phyloP scores from a whole-genome alignment of 1,284 basidiomycete genomes.

The Microbotryomycetes sp. region DNA sequence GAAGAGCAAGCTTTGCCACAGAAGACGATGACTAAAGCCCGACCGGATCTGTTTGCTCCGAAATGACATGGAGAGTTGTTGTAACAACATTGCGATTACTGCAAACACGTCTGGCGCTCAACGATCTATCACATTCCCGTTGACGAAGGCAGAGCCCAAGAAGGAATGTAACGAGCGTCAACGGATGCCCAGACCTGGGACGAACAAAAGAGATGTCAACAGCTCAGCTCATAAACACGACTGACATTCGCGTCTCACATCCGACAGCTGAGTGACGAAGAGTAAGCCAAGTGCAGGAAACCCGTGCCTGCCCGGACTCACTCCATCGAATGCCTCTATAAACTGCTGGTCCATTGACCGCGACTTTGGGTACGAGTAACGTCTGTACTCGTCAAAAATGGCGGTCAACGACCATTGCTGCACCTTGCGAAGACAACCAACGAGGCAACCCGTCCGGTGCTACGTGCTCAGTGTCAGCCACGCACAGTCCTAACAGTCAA shows the following conservation, averaged over 20 bases:
- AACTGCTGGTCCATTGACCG: constrained; percentile 51
- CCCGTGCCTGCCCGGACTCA: neutral
- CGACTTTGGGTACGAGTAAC: constrained; percentile 48
- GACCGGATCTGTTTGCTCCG: no score
- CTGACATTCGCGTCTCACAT: neutral
- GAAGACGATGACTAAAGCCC: neutral
- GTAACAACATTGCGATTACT: no score
- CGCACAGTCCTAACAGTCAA: neutral
- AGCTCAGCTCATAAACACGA: neutral
- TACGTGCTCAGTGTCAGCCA: constrained; percentile 11
- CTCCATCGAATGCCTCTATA: constrained; percentile 42
- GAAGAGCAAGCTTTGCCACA: neutral
- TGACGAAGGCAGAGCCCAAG: neutral
- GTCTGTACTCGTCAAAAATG: constrained; percentile 51
- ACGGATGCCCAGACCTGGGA: constrained; percentile 7
- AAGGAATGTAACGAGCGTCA: neutral
- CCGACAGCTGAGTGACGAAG: neutral
- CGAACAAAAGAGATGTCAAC: neutral
- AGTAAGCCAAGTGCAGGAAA: neutral
- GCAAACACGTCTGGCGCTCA: no score
- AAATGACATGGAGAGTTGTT: no score
- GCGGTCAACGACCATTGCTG: constrained; percentile 50
- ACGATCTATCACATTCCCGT: neutral
- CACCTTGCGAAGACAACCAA: constrained; percentile 49
- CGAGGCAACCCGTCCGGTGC: constrained; percentile 52